Base-by-base conservation (phyloP, 1,284 basidiomycete genomes). In the Ceratobasidium sp. region DNA sequence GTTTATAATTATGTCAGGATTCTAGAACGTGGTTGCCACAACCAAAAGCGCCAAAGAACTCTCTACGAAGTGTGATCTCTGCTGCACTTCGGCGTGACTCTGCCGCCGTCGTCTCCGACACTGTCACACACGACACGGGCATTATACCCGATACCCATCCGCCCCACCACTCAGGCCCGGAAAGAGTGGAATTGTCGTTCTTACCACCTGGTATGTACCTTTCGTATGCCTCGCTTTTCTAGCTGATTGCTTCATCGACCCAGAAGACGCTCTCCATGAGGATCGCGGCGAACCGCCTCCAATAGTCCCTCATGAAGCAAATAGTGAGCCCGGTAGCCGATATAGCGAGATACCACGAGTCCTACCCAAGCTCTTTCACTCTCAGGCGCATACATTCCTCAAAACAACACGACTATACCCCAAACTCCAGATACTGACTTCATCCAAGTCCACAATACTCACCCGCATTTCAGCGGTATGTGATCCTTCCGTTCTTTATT, bases 311-410 rank as follows among this genome's bases (percentile, higher is more conserved):
- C 49, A 51, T 51, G 28, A 61, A 33, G 12, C 12, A 20, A 5
- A 61, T 20, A 18, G 60, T 40, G 2, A 40, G 15, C 4, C 4
- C 4, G 33, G 33, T 4, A 2, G 33, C 4, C 4, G 33, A 33
- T 33, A 33, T 33, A 33, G 1, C 4, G 33, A 33, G 33, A 9
- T 20, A 20, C 28, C 28, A 6, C 7, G 33, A 40, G 20, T 33
- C 6, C 9, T 40, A 40, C 60, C 7, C 39, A 13, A 40, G 15
- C 1, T 40, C 6, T 12, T 13, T 33, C 18, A 10, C 12, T 15
- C n/a, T 6, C 28, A 68, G 44, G 66, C 66, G 66, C 66, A 68
- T 68, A 51, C 66, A 68, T 68, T 13, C 66, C 63, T 20, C n/a
- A 51, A 49, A n/a, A 53, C 44, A 28, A 51, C n/a, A 39, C 26